Conservation (phyloP, 805 yeast species). For the Suhomyces vadensis region DNA sequence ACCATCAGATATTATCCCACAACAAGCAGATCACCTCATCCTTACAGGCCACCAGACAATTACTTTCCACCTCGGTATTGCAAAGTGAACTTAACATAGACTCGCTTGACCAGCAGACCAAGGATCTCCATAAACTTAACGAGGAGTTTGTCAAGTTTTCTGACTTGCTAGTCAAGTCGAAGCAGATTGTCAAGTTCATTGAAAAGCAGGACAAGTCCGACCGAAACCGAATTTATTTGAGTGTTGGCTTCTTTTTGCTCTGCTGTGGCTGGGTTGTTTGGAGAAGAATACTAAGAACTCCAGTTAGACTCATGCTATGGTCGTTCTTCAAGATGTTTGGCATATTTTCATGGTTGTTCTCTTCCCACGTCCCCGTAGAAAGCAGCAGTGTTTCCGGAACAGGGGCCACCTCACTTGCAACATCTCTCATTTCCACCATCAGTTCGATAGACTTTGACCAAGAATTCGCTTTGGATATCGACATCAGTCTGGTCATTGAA, state of each 20-base stretch:
- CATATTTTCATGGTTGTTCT: conserved; percentile 14
- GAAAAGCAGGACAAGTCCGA: conserved; percentile 54
- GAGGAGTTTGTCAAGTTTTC: conserved; percentile 43
- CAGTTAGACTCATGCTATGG: conserved; percentile 49
- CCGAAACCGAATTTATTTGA: conserved; percentile 48
- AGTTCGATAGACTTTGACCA: background rate
- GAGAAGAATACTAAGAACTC: conserved; percentile 48
- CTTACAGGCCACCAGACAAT: conserved; percentile 48
- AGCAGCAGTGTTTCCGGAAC: background rate
- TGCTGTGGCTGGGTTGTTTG: conserved; percentile 53
- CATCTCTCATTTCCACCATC: background rate
- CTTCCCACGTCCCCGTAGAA: no score
- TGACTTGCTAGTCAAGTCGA: conserved; percentile 42
- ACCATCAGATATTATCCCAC: conserved; percentile 46
- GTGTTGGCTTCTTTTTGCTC: conserved; percentile 45
- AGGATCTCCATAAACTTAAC: conserved; percentile 41
- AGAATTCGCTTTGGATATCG: conserved; percentile 2
- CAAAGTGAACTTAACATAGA: conserved; percentile 54
- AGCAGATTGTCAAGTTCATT: conserved; percentile 49
- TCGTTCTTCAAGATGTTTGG: conserved; percentile 39
- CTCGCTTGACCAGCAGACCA: conserved; percentile 47
- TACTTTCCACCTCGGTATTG: conserved; percentile 50
- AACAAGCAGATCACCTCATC: conserved; percentile 49
- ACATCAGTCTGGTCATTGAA: background rate
- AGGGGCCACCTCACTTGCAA: background rate